Percentiles rank a stretch among this genome's conserved stretches.
Evolutionary conservation across 2,329 filamentous ascomycete genomes (phyloP).

Genomic region (Phaeosphaeria sp.): DNA sequence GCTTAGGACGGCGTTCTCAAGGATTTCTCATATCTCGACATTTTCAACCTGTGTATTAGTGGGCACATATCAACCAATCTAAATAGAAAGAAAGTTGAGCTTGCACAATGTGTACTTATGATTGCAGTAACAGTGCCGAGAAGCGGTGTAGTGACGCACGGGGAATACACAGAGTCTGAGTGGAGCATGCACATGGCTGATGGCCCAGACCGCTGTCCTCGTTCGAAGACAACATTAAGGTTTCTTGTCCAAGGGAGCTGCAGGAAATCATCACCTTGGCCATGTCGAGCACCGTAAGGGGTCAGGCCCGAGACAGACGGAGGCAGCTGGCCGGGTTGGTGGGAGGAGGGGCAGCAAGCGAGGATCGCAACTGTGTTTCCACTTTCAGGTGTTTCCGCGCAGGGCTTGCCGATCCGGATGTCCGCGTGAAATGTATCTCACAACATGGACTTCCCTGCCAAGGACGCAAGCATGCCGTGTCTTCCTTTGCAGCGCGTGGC

Average conservation of each 20-base stretch:
- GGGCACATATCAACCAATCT: not conserved
- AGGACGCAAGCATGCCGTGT: constrained; percentile 18
- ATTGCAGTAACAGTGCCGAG: not conserved
- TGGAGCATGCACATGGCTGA: constrained; percentile 3
- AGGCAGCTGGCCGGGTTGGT: too few relatives aligned
- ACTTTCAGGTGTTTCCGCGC: not conserved
- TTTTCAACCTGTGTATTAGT: constrained; percentile 3
- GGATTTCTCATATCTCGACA: constrained; percentile 4
- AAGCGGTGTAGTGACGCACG: constrained; percentile 4
- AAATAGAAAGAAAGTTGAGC: not conserved
- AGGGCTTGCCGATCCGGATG: not conserved
- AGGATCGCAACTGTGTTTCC: not conserved
- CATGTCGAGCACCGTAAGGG: not conserved
- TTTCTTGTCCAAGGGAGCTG: not conserved
- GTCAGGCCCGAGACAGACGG: too few relatives aligned
- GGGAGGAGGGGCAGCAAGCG: not conserved
- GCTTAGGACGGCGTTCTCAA: constrained; percentile 13
- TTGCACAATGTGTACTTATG: not conserved
- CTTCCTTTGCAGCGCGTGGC: constrained; percentile 12
- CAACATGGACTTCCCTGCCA: constrained; percentile 8
- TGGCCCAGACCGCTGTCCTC: constrained; percentile 5
- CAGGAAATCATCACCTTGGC: not conserved
- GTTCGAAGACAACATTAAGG: not conserved
- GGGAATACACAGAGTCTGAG: not conserved
- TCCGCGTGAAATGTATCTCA: not conserved